A percentile compares a stretch with the other conserved stretches of the same genome.
phyloP scores from a whole-genome alignment of 2,329 filamentous ascomycete genomes.

The Xylariaceae sp. region DNA sequence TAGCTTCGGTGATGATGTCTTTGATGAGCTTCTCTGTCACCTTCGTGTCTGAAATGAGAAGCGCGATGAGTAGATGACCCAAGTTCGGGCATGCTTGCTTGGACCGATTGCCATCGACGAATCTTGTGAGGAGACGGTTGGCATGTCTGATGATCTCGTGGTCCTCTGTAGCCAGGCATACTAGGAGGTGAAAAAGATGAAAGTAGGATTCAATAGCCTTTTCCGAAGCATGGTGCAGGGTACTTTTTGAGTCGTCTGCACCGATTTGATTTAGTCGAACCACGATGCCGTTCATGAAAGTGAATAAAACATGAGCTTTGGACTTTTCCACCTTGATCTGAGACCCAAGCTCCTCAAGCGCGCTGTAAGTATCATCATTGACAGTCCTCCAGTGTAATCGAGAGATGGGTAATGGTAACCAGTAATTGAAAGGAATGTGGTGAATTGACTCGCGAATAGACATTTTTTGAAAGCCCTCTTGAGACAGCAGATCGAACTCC shows the following conservation, averaged over 20 bases:
- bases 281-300: constrained; percentile 48
- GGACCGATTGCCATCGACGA: constrained; percentile 33
- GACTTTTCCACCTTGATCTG: constrained; percentile 19
- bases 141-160: constrained; percentile 31
- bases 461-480: constrained; percentile 33
- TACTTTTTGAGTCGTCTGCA: constrained; percentile 31
- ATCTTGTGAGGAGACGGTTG: constrained; percentile 35
- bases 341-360: constrained; percentile 24
- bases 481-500: constrained; percentile 46
- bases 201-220: constrained; percentile 51
- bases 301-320: constrained; percentile 34
- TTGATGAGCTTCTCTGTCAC: constrained; percentile 36
- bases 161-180: constrained; percentile 40
- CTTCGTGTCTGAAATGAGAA: constrained; percentile 40
- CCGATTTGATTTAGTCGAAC: constrained; percentile 40
- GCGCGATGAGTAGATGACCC: constrained; percentile 42
- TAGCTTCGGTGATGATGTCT: constrained; percentile 42
- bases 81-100: constrained; percentile 43
- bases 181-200: constrained; percentile 45
- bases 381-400: constrained; percentile 39
- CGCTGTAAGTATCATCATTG: constrained; percentile 17
- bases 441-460: constrained; percentile 37
- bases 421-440: constrained; percentile 34
- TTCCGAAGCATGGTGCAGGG: constrained; percentile 43
- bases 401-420: constrained; percentile 44